Evolutionary conservation across 2,329 filamentous ascomycete genomes (phyloP).

Genomic region (Paraphaeosphaeria sporulosa): DNA sequence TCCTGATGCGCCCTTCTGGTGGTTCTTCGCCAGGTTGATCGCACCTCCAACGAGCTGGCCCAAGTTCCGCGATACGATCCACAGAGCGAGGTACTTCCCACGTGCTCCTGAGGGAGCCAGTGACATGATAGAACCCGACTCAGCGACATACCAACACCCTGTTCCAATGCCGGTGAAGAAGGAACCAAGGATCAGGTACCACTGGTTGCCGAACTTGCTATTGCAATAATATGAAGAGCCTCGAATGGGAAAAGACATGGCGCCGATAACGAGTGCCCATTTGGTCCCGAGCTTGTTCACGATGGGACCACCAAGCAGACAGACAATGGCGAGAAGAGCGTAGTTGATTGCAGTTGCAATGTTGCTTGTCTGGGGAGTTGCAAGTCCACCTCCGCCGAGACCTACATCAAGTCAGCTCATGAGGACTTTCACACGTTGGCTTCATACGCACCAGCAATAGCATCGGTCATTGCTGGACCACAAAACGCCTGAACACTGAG

Average conservation of each 20-base stretch:
- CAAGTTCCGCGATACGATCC: conserved; percentile 58
- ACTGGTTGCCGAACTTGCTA: conserved; percentile 58
- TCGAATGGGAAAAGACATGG: conserved; percentile 54
- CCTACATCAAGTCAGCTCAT: conserved; percentile 12
- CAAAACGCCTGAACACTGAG: conserved; percentile 56
- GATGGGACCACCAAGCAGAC: conserved; percentile 54
- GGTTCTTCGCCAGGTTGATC: conserved; percentile 47
- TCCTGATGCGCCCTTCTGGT: conserved; percentile 37
- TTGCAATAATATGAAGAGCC: conserved; percentile 60
- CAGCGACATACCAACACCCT: conserved; percentile 60
- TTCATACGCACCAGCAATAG: conserved; percentile 33
- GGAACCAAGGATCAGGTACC: conserved; percentile 48
- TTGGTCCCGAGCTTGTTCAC: conserved; percentile 59
- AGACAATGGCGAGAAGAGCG: conserved; percentile 44
- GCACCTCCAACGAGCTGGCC: conserved; percentile 58
- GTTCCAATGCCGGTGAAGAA: conserved; percentile 37
- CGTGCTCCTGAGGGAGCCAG: conserved; percentile 56
- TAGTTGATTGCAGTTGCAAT: conserved; percentile 46
- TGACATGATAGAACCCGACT: conserved; percentile 59
- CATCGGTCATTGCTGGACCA: conserved; percentile 41
- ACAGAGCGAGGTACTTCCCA: conserved; percentile 58
- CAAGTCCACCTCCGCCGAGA: conserved; percentile 54
- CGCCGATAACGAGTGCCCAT: conserved; percentile 56
- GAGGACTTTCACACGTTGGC: not conserved
- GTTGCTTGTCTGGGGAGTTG: conserved; percentile 54